Evolutionary conservation across 495 filamentous ascomycete species (phyloP).

Genomic region (Peziza echinospora): DNA sequence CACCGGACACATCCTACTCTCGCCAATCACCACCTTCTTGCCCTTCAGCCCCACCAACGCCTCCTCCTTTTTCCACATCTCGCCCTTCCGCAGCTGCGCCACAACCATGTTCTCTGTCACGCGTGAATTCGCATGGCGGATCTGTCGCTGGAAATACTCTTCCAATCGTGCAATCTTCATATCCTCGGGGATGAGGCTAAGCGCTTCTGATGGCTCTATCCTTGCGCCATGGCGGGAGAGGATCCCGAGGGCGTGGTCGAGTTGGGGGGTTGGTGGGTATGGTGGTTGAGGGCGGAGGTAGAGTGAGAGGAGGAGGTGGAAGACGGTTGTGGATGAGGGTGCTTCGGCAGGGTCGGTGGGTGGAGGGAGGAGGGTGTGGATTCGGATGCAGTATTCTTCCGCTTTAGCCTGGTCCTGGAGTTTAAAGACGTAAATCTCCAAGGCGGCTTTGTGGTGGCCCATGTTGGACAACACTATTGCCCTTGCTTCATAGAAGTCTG

Average conservation of each 20-base stretch:
- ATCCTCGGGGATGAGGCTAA: slow-evolving; percentile 61
- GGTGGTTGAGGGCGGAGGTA: slow-evolving; percentile 69
- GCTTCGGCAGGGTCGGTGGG: slow-evolving; percentile 9
- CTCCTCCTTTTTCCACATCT: slow-evolving; percentile 48
- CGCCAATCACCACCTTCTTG: slow-evolving; percentile 52
- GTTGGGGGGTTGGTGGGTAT: slow-evolving; percentile 37
- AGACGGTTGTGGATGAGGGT: slow-evolving; percentile 34
- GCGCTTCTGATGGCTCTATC: slow-evolving; percentile 62
- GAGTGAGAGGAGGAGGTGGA: slow-evolving; percentile 71
- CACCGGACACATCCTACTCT: slow-evolving; percentile 73
- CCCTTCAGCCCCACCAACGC: slow-evolving; percentile 42
- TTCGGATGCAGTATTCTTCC: slow-evolving; percentile 46
- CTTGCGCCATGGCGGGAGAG: slow-evolving; percentile 80
- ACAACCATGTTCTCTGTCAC: slow-evolving; percentile 61
- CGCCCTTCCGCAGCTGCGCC: slow-evolving; percentile 47
- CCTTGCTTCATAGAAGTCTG: slow-evolving; percentile 70
- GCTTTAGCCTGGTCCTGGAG: slow-evolving; percentile 69
- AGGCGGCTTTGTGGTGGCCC: slow-evolving; percentile 79
- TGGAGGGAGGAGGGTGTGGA: background rate
- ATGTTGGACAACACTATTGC: slow-evolving; percentile 89
- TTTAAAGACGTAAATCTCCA: slow-evolving; percentile 94
- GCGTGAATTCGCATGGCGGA: slow-evolving; percentile 63
- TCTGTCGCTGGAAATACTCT: slow-evolving; percentile 77
- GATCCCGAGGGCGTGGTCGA: slow-evolving; percentile 61
- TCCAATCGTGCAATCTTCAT: slow-evolving; percentile 62